Percentiles rank a stretch among this genome's conserved stretches.
phyloP scores from a whole-genome alignment of 352 stramenopile genomes.

The Globisporangium okanoganense region DNA sequence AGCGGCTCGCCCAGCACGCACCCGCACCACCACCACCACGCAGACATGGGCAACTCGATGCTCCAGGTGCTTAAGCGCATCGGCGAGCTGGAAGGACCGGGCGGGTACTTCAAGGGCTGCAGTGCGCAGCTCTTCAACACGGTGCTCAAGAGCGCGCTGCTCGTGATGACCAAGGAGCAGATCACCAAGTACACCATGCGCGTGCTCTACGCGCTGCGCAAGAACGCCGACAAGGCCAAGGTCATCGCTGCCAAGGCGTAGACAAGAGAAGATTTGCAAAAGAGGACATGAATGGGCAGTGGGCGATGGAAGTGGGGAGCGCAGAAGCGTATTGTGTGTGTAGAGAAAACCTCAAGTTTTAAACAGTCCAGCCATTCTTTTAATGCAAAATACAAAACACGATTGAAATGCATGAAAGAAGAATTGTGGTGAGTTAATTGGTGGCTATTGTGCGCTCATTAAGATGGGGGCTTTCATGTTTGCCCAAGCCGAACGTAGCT shows the following conservation, averaged over 20 bases:
- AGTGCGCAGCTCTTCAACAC: slow-evolving; percentile 81
- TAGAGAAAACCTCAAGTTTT: neutral
- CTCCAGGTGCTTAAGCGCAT: slow-evolving; percentile 64
- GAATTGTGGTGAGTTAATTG: too few relatives aligned
- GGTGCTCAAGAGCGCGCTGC: slow-evolving; percentile 75
- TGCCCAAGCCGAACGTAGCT: too few relatives aligned
- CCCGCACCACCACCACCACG: slow-evolving; percentile 36
- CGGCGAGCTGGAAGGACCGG: slow-evolving; percentile 48
- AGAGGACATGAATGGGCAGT: too few relatives aligned
- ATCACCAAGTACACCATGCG: slow-evolving; percentile 77
- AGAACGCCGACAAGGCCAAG: slow-evolving; percentile 19
- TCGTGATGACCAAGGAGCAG: slow-evolving; percentile 85
- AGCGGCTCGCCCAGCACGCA: slow-evolving; percentile 5
- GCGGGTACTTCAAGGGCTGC: slow-evolving; percentile 74
- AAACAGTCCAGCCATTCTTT: neutral
- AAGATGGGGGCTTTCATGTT: too few relatives aligned
- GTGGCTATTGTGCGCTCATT: too few relatives aligned
- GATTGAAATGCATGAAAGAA: neutral
- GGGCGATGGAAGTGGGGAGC: neutral
- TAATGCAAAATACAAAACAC: neutral
- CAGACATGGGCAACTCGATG: slow-evolving; percentile 57
- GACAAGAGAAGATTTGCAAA: neutral
- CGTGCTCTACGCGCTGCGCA: slow-evolving; percentile 60
- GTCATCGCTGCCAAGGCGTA: slow-evolving; percentile 11
- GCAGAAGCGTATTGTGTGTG: neutral